phyloP scores from a whole-genome alignment of 768 basidiomycete genomes.

The Tylopilus felleus region DNA sequence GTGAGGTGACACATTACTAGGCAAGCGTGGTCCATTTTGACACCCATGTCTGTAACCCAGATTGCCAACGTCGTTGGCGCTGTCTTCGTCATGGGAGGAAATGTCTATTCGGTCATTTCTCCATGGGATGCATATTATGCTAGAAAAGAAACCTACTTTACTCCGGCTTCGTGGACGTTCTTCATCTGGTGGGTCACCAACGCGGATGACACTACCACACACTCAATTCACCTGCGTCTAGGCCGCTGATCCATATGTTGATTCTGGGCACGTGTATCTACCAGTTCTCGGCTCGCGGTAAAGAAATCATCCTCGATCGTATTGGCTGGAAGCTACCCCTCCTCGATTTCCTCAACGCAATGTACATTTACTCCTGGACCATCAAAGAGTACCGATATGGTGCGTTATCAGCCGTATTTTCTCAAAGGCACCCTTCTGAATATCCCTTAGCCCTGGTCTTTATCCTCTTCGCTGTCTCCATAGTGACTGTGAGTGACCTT shows the following conservation, averaged over 20 bases:
- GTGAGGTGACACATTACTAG: slow-evolving; percentile 27
- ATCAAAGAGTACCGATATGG: slow-evolving; percentile 45
- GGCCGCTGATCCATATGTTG: slow-evolving; percentile 63
- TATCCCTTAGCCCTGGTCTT: slow-evolving; percentile 35
- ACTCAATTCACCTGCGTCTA: slow-evolving; percentile 15
- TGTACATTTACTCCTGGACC: slow-evolving; percentile 62
- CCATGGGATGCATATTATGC: slow-evolving; percentile 46
- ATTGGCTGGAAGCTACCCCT: slow-evolving; percentile 67
- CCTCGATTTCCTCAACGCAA: slow-evolving; percentile 58
- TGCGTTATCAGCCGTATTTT: slow-evolving; percentile 21
- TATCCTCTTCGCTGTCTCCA: slow-evolving; percentile 44
- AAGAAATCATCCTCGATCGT: slow-evolving; percentile 56
- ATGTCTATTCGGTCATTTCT: slow-evolving; percentile 58
- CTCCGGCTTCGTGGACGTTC: slow-evolving; percentile 61
- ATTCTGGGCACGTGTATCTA: slow-evolving; percentile 64
- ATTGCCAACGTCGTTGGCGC: slow-evolving; percentile 56
- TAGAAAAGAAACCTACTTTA: slow-evolving; percentile 63
- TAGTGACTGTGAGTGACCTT: slow-evolving; percentile 42
- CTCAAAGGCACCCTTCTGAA: slow-evolving; percentile 6
- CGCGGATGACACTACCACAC: not conserved
- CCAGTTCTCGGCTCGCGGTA: slow-evolving; percentile 54
- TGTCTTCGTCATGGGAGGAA: slow-evolving; percentile 54
- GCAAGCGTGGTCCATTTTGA: slow-evolving; percentile 1
- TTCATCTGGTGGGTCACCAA: slow-evolving; percentile 48
- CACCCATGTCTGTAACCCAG: slow-evolving; percentile 21